Conservation (phyloP, 1,284 basidiomycete genomes). For the Malassezia sympodialis region DNA sequence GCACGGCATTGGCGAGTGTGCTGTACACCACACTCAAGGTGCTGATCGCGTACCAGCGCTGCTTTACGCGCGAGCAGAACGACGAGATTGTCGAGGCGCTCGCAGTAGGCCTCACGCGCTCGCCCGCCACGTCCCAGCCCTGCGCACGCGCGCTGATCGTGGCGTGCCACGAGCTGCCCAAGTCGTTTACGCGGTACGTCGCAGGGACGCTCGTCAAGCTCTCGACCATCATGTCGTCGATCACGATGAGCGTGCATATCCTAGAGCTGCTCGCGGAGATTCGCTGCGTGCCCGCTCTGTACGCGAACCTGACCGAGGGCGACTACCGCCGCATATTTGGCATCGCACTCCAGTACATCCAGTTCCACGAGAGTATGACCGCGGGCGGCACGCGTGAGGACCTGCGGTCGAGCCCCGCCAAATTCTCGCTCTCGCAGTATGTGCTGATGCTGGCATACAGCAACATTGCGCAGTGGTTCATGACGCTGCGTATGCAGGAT, state of each 20-base stretch:
- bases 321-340: conserved; percentile 92
- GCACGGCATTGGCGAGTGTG: conserved; percentile 71
- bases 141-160: conserved; percentile 84
- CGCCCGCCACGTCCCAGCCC: conserved; percentile 74
- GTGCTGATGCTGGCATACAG: conserved; percentile 88
- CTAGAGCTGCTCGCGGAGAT: conserved; percentile 82
- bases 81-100: conserved; percentile 72
- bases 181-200: conserved; percentile 70
- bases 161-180: conserved; percentile 75
- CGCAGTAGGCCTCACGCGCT: conserved; percentile 62
- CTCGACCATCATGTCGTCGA: conserved; percentile 86
- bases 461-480: conserved; percentile 89
- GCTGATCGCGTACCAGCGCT: conserved; percentile 73
- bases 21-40: conserved; percentile 80
- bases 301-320: conserved; percentile 82
- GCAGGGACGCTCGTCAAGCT: conserved; percentile 71
- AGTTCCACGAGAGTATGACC: conserved; percentile 53
- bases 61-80: conserved; percentile 60
- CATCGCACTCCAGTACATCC: conserved; percentile 86
- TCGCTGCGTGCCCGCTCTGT: conserved; percentile 66
- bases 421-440: conserved; percentile 87
- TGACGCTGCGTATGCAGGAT: conserved; percentile 74
- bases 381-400: conserved; percentile 33
- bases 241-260: conserved; percentile 87
- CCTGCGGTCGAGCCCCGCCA: conserved; percentile 34